Evolutionary conservation across 116 monocot species (phyloP).

Genomic region (Iris pallida): DNA sequence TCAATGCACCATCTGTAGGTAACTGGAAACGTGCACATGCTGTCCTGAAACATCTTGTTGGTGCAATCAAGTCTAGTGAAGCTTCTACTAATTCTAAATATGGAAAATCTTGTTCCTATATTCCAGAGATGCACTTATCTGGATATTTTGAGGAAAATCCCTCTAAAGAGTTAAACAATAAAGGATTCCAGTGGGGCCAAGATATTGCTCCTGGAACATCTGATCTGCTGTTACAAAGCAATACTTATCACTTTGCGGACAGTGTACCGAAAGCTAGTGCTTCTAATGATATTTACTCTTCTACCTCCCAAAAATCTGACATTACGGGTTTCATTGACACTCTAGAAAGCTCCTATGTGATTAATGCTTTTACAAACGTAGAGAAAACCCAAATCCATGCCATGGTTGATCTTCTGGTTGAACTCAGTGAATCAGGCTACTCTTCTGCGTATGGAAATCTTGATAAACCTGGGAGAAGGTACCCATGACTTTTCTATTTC

Average conservation of each 20-base stretch:
- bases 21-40: slow-evolving; percentile 68
- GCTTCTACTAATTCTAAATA: slow-evolving; percentile 16
- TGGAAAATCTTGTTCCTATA: slow-evolving; percentile 11
- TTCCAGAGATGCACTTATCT: slow-evolving; percentile 53
- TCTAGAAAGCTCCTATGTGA: slow-evolving; percentile 32
- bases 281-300: slow-evolving; percentile 15
- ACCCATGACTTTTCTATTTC: slow-evolving; percentile 8
- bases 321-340: slow-evolving; percentile 26
- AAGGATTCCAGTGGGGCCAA: slow-evolving; percentile 63
- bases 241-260: slow-evolving; percentile 26
- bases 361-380: slow-evolving; percentile 26
- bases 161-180: slow-evolving; percentile 5
- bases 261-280: slow-evolving; percentile 7
- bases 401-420: slow-evolving; percentile 67
- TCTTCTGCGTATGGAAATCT: slow-evolving; percentile 77
- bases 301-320: slow-evolving; percentile 43
- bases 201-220: slow-evolving; percentile 19
- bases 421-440: slow-evolving; percentile 44
- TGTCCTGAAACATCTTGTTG: slow-evolving; percentile 64
- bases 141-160: slow-evolving; percentile 39
- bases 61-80: slow-evolving; percentile 37
- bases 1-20: slow-evolving; percentile 45
- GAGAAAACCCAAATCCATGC: slow-evolving; percentile 59
- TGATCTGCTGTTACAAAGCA: slow-evolving; percentile 20
- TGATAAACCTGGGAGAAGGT: slow-evolving; percentile 90